Evolutionary conservation across 2,329 filamentous ascomycete genomes (phyloP).

Genomic region (Neofusicoccum sp.): DNA sequence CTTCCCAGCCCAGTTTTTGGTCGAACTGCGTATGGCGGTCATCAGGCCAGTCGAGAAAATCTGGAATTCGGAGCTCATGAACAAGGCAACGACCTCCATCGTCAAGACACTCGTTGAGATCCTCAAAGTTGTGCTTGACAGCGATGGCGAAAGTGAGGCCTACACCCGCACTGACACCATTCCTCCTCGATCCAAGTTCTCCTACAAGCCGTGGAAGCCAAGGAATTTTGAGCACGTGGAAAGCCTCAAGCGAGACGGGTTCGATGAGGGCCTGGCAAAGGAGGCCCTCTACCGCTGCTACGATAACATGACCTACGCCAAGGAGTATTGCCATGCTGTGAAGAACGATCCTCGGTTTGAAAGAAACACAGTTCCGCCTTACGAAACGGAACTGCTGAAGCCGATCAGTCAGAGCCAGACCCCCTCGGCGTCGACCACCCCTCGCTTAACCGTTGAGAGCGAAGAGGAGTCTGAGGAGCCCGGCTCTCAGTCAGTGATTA

Average conservation of each 20-base stretch:
- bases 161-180: constrained; percentile 65
- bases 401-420: constrained; percentile 28
- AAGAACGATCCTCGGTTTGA: constrained; percentile 59
- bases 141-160: constrained; percentile 72
- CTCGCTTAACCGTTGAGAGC: constrained; percentile 3
- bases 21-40: constrained; percentile 81
- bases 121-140: constrained; percentile 73
- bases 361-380: constrained; percentile 67
- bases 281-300: constrained; percentile 86
- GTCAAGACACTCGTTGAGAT: constrained; percentile 82
- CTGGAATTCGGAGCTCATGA: constrained; percentile 84
- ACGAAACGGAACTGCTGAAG: constrained; percentile 33
- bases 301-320: constrained; percentile 61
- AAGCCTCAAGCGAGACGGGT: constrained; percentile 53
- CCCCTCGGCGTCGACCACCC: constrained; percentile 5
- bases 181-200: constrained; percentile 48
- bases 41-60: constrained; percentile 75
- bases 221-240: constrained; percentile 47
- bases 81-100: constrained; percentile 76
- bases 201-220: constrained; percentile 56
- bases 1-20: constrained; percentile 72
- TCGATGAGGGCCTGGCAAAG: constrained; percentile 61
- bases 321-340: constrained; percentile 75
- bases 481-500: constrained; percentile 41
- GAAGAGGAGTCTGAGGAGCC: constrained; percentile 31